These are phyloP conservation scores for Ganoderma leucocontextum DNA, from an alignment of 1,284 basidiomycete genomes.

Conservation along the genomic window DNA sequence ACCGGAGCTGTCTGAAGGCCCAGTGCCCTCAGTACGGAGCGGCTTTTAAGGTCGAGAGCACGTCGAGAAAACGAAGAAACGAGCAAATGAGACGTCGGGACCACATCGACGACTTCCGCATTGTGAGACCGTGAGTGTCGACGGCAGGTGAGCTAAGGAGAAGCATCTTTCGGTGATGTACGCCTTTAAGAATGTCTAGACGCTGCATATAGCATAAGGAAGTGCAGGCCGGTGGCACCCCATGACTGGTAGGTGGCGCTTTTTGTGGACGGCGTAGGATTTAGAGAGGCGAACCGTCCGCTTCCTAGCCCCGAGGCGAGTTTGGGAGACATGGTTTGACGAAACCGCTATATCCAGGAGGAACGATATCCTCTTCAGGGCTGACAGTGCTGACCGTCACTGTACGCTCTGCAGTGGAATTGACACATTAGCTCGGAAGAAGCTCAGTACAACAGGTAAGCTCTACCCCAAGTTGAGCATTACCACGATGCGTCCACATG, in stretches of 20 bases:
- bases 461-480: neutral
- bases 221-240: neutral
- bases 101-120: conserved; percentile 24
- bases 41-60: conserved; percentile 1
- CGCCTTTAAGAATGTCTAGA: neutral
- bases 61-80: neutral
- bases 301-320: neutral
- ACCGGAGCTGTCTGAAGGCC: neutral
- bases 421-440: neutral
- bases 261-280: neutral
- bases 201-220: neutral
- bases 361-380: neutral
- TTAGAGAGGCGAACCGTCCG: neutral
- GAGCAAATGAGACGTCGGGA: neutral
- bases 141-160: conserved; percentile 1
- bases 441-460: neutral
- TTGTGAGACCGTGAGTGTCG: neutral
- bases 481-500: neutral
- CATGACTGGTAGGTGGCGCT: neutral
- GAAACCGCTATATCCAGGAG: neutral
- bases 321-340: neutral
- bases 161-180: neutral
- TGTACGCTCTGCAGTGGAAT: neutral
- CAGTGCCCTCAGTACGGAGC: neutral
- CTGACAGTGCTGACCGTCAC: neutral